Evolutionary conservation across 23 red algal species (phyloP).

Genomic region (Cyanidiococcus yangmingshanensis): DNA sequence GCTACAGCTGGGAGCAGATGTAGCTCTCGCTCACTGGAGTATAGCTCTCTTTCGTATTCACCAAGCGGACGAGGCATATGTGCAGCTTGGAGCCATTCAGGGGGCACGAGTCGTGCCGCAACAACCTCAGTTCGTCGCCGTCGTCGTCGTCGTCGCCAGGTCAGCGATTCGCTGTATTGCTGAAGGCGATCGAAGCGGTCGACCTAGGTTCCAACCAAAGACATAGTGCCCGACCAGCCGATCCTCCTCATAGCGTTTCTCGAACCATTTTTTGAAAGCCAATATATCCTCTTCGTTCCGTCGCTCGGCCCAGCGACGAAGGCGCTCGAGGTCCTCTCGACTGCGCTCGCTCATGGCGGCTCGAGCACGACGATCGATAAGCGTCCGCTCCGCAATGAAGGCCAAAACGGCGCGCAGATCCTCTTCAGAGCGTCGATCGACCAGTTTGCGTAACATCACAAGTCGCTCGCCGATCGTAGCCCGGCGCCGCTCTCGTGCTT

Average conservation of each 20-base stretch:
- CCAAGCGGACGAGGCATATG: not conserved
- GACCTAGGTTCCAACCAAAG: constrained; percentile 53
- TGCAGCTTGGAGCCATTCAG: not conserved
- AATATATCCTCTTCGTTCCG: constrained; percentile 47
- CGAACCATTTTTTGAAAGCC: constrained; percentile 71
- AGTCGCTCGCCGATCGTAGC: constrained; percentile 44
- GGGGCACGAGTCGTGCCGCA: not conserved
- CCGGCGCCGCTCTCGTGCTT: constrained; percentile 12
- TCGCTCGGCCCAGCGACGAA: constrained; percentile 60
- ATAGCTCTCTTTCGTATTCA: not conserved
- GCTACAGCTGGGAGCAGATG: not conserved
- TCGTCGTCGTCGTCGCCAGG: not conserved
- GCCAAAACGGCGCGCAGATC: constrained; percentile 66
- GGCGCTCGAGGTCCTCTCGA: constrained; percentile 34
- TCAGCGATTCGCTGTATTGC: not conserved
- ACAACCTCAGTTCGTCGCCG: too few relatives aligned
- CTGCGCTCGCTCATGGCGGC: constrained; percentile 27
- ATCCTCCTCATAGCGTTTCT: constrained; percentile 72
- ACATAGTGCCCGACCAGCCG: constrained; percentile 59
- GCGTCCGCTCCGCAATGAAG: constrained; percentile 42
- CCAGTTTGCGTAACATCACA: constrained; percentile 49
- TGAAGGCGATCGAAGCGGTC: not conserved
- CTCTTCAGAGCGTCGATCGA: constrained; percentile 49
- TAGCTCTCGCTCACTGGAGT: not conserved
- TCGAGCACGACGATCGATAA: constrained; percentile 35